A percentile compares a stretch with the other conserved stretches of the same genome.
Conservation (phyloP, 1,284 basidiomycete genomes). For the Mycena sp. region DNA sequence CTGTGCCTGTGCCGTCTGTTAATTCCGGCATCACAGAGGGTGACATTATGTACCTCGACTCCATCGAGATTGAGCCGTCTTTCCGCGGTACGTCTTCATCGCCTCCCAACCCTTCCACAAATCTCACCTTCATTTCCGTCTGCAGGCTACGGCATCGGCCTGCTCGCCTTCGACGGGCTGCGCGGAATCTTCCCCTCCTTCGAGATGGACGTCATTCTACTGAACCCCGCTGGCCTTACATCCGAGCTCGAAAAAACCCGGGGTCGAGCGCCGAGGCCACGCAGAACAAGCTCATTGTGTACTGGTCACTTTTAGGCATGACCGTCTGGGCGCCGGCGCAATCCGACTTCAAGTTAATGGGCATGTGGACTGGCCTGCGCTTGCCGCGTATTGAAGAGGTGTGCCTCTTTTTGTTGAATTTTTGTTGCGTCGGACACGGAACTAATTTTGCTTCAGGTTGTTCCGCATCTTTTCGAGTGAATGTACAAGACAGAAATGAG, state of each 20-base stretch:
- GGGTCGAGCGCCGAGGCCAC: neutral
- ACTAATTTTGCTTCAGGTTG: neutral
- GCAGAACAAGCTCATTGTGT: neutral
- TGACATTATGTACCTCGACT: conserved; percentile 4
- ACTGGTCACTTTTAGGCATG: conserved; percentile 1
- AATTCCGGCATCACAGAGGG: neutral
- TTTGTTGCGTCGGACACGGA: neutral
- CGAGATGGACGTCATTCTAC: conserved; percentile 1
- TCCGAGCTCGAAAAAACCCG: neutral
- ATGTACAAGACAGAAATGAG: too few species aligned
- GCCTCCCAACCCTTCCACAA: neutral
- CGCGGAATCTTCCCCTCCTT: conserved; percentile 5
- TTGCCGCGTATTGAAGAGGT: neutral
- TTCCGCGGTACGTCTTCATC: neutral
- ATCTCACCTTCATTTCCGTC: too few species aligned
- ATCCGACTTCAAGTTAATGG: neutral
- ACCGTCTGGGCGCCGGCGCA: neutral
- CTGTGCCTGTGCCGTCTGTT: neutral
- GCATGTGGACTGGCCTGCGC: neutral
- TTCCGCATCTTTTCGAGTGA: conserved; percentile 1
- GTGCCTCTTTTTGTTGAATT: too few species aligned
- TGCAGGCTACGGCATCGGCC: neutral
- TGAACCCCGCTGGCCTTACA: neutral
- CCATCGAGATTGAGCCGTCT: neutral
- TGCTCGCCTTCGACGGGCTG: neutral